Evolutionary conservation across 2,329 filamentous ascomycete species (phyloP).

Genomic region (Colletotrichum brevisporum): DNA sequence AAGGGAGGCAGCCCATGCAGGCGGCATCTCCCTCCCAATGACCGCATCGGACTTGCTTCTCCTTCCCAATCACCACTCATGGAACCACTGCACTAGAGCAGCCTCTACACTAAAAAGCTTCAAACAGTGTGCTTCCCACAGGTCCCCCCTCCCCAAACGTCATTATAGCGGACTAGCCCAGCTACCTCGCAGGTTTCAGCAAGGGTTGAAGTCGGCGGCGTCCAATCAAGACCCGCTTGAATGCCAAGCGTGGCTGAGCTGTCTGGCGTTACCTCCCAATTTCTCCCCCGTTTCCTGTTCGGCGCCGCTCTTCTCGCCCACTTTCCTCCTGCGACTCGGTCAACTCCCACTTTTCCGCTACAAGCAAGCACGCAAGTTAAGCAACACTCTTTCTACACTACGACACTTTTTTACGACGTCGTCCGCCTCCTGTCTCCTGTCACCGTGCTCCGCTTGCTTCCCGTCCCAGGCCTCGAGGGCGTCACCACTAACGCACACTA

Average conservation of each 20-base stretch:
- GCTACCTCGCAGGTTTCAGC: conserved; percentile 36
- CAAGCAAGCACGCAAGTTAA: no score
- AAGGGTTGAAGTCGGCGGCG: conserved; percentile 7
- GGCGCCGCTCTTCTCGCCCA: neutral
- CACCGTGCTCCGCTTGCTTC: no score
- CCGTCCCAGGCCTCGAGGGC: no score
- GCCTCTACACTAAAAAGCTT: conserved; percentile 11
- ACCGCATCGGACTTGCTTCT: conserved; percentile 11
- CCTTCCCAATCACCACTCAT: neutral
- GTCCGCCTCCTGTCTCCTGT: no score
- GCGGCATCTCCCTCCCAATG: conserved; percentile 4
- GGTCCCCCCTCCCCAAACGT: conserved; percentile 18
- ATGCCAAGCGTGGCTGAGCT: conserved; percentile 41
- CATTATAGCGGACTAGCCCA: conserved; percentile 31
- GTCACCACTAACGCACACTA: neutral
- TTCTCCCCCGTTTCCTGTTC: conserved; percentile 35
- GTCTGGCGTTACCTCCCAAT: conserved; percentile 37
- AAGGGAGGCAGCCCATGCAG: conserved; percentile 16
- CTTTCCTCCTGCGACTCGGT: conserved; percentile 3
- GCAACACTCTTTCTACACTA: neutral
- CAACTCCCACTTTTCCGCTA: conserved; percentile 11
- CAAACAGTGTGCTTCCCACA: neutral
- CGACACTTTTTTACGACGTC: no score
- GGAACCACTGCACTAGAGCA: conserved; percentile 1
- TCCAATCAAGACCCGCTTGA: conserved; percentile 24